Evolutionary conservation across 2,329 filamentous ascomycete genomes (phyloP), one percentile per base, ranked within the genome.

Genomic region (Calonectria multiphialidica): DNA sequence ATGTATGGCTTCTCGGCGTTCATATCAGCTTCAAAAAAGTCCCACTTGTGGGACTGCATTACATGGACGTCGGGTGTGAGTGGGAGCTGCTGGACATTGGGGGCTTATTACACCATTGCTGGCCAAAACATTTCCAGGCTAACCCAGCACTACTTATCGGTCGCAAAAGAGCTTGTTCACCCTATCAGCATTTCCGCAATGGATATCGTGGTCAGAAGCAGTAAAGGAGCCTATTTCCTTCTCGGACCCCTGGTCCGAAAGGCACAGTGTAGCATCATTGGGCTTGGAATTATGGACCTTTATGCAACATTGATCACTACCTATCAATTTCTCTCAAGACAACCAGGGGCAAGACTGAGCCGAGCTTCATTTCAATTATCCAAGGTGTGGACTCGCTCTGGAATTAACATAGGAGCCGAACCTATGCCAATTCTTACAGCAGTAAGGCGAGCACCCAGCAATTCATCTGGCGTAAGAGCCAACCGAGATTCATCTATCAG

Each of bases 1-100:
- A 79, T 79, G 77, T 78, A 79, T 5, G 77, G 77, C 1, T 77
- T 79, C 1, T 1, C 74, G 0, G 77, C 75, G 0, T 78, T 79
- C 9, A 79, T 79, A 0, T 63, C 18, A 0, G 72, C 66, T 0
- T 70, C 69, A 0, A 78, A 79, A 21, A 76, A 76, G 9, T 37
- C 67, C 2, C 49, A 68, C 0, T 2, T 79, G 0, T 79, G 77
- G 77, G 77, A 78, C 6, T 79, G 77, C 2, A 73, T 78, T 0
- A 77, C 72, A 0, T 79, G 77, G 77, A 71, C 66, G 2, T 74
- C 77, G 0, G 77, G 76, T 0, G 77, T 79, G 0, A 79, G 77
- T 3, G 77, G 77, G 1, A 79, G 76, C 16, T 79, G 77, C 21
- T 79, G 77, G 77, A 77, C 77, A 0, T 15, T 79, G 0, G 76